Base-by-base conservation (phyloP, 1,284 basidiomycete genomes). In the Xanthoconium separans region DNA sequence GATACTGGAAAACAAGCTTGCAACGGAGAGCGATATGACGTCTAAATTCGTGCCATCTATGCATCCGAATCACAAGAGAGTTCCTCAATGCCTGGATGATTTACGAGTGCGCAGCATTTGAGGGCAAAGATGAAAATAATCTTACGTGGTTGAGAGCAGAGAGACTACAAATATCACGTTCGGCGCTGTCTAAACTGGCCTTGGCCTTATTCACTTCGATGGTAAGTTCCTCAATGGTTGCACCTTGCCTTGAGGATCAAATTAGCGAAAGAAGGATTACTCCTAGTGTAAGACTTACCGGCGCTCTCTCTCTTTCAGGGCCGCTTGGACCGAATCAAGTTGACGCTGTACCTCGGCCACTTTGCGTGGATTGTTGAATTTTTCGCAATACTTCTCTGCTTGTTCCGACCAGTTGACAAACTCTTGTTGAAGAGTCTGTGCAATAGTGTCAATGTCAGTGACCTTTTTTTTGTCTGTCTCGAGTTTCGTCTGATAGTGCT, bases 41-140 rank as follows among this genome's bases (percentile, higher is more conserved):
- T 49, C 95, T 85, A 76, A 97, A 95, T 50, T 89, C 84, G 54
- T 89, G 81, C 96, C 96, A 99, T 60, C 84, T 84, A 12, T 75
- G 67, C 53, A 88, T 71, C 24, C 95, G 91, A 13, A 77, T 65
- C 16, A 77, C 68, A 44, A 94, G 75, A 0, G 93, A 89, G 6
- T 75, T 67, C 60, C 79, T 81, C 44, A 94, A 74, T 37, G 76
- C 75, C 88, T 91, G 50, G 2, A 53, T 3, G 47, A 63, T 47
- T 36, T 8, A 50, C 56, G 30, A 58, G 54, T 31, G 41, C 41
- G 10, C 9, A 13, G n/a, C 9, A 29, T 22, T 31, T 16, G 10
- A 39, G 47, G 22, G 45, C 37, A 29, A 52, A 3, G 22, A 47
- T 27, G 40, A 36, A 51, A 42, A 7, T 16, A 16, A 45, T 31